Conservation (phyloP, 257 asterid genomes). For the Nicotiana benthamiana region DNA sequence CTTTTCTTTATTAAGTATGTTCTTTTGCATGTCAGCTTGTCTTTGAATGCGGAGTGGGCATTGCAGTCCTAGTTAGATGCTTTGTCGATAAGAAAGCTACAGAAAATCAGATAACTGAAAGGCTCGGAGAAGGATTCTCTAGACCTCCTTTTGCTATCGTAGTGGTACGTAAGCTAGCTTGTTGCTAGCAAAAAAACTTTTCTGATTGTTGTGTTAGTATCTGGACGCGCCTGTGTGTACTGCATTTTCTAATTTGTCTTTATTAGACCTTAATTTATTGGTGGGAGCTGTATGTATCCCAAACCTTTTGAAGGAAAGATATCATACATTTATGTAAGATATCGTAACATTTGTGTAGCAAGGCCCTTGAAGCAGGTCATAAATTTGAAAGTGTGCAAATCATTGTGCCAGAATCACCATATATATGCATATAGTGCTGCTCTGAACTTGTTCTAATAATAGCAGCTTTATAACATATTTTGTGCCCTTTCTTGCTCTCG, state of each 20-base stretch:
- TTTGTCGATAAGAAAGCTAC: conserved; percentile 60
- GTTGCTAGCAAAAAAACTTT: background rate
- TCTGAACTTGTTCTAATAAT: background rate
- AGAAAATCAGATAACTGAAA: conserved; percentile 57
- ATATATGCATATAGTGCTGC: background rate
- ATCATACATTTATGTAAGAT: background rate
- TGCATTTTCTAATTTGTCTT: background rate
- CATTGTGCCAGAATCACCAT: background rate
- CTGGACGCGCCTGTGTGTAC: background rate
- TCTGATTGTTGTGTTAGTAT: background rate
- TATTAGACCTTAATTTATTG: background rate
- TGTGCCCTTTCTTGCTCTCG: background rate
- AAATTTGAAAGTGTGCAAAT: background rate
- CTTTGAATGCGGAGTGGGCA: conserved; percentile 79
- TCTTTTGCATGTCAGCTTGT: conserved; percentile 57
- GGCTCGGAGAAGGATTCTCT: conserved; percentile 95
- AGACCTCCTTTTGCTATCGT: conserved; percentile 90
- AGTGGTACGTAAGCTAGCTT: conserved; percentile 49
- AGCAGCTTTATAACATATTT: background rate
- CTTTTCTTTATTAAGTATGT: conserved; percentile 7
- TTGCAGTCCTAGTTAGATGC: conserved; percentile 86
- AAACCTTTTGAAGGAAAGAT: background rate
- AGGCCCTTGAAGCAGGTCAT: background rate
- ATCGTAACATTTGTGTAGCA: background rate
- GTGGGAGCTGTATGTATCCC: background rate